Evolutionary conservation across 768 basidiomycete genomes (phyloP), one percentile per base, ranked within the genome.

Genomic region (Lactarius pseudohatsudake): DNA sequence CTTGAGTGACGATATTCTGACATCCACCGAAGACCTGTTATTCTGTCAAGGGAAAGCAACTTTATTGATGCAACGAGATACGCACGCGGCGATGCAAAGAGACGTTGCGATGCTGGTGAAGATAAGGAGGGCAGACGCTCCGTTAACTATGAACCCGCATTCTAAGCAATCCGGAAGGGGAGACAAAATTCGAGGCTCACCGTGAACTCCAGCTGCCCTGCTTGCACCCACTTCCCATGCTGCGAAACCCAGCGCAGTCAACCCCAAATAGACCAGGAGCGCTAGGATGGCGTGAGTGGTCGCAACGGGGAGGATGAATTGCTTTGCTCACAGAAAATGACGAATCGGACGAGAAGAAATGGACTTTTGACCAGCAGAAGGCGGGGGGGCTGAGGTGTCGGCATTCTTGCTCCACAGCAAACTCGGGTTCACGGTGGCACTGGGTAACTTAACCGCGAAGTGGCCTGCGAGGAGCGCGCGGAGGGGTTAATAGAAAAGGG

Each of bases 281-380:
- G 70, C 45, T 67, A 59, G 45, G 20, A 45, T n/a, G 2, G 34
- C 3, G 18, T 47, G 38, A 61, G 56, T 32, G 15, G 32, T 11
- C 26, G 63, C 56, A 64, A 20, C 15, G 30, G 16, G 16, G 62
- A 7, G 58, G 15, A 54, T n/a, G 3, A 34, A 58, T n/a, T 11
- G 0, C 73, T 85, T 73, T 66, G 87, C 89, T 67, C 56, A 67
- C 81, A 59, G 68, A 89, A 83, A 63, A 84, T 74, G 47, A 86
- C 80, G 32, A 84, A 80, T 61, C 89, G 85, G 64, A 82, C 72
- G 62, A 86, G 74, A 60, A 89, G 75, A 74, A 90, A 87, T 4
- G 81, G 76, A 71, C 81, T 87, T 63, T 75, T 78, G 79, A 83
- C 81, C 32, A 56, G 13, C 34, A 64, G 53, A 55, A 59, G 62